Evolutionary conservation across 2,329 filamentous ascomycete genomes (phyloP).

Genomic region (Chaetomiaceae sp.): DNA sequence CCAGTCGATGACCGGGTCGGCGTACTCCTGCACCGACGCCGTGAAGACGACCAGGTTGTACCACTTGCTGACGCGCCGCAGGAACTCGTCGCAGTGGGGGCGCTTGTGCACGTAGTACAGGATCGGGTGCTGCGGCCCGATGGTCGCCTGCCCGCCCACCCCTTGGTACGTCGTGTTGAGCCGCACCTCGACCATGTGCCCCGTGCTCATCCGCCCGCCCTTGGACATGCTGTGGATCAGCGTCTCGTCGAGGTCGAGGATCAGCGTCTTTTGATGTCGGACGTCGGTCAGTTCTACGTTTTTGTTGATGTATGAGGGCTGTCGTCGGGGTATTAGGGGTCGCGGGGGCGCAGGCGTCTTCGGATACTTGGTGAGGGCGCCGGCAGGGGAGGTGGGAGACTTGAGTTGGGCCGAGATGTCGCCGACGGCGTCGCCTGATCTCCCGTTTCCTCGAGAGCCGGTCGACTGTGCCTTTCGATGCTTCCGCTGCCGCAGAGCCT

Average conservation of each 20-base stretch:
- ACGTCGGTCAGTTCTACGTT: slow-evolving; percentile 44
- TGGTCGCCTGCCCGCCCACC: slow-evolving; percentile 58
- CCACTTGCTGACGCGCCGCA: slow-evolving; percentile 87
- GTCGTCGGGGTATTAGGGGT: slow-evolving; percentile 80
- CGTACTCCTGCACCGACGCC: slow-evolving; percentile 96
- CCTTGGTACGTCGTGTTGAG: slow-evolving; percentile 69
- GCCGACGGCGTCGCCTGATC: slow-evolving; percentile 34
- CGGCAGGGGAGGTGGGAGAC: slow-evolving; percentile 81
- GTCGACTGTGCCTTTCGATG: slow-evolving; percentile 56
- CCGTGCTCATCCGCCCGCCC: slow-evolving; percentile 89
- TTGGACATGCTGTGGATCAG: slow-evolving; percentile 98
- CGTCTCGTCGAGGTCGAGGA: slow-evolving; percentile 94
- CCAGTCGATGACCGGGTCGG: slow-evolving; percentile 98
- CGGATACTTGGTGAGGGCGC: slow-evolving; percentile 80
- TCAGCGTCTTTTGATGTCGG: slow-evolving; percentile 81
- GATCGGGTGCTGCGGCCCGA: slow-evolving; percentile 89
- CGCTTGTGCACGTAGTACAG: slow-evolving; percentile 98
- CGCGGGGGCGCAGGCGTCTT: slow-evolving; percentile 84
- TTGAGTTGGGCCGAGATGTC: slow-evolving; percentile 79
- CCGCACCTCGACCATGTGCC: slow-evolving; percentile 98
- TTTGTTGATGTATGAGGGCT: slow-evolving; percentile 77
- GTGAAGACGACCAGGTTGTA: slow-evolving; percentile 97
- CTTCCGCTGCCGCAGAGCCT: slow-evolving; percentile 68
- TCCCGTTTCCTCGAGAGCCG: slow-evolving; percentile 40
- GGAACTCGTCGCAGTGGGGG: slow-evolving; percentile 92